Conservation (phyloP, 306 rosid genomes). For the Vigna hirtella region DNA sequence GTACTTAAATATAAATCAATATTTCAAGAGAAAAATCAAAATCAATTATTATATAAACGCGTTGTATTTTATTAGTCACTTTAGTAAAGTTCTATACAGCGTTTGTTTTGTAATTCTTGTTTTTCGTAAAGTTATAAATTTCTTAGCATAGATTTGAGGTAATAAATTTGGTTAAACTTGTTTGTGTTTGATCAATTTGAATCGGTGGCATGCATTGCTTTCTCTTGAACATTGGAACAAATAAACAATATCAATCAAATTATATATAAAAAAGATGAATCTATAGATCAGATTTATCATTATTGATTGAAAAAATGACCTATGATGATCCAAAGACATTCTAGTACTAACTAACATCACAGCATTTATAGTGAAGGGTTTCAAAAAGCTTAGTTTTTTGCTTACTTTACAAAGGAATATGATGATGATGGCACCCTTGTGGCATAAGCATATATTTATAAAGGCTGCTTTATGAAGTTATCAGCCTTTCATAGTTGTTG, state of each 20-base stretch:
- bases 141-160: no score
- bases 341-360: neutral
- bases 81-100: no score
- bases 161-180: no score
- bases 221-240: neutral
- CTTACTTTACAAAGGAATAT: neutral
- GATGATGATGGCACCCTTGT: conserved; percentile 40
- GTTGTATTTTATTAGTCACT: no score
- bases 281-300: neutral
- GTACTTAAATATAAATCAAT: no score
- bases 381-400: neutral
- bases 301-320: neutral
- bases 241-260: neutral
- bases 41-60: no score
- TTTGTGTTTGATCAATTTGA: neutral
- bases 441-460: conserved; percentile 24
- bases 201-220: no score
- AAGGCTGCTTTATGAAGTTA: conserved; percentile 16
- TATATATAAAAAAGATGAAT: neutral
- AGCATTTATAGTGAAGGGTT: neutral
- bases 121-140: no score
- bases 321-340: neutral
- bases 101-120: no score
- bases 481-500: conserved; percentile 33
- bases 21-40: no score